A percentile compares a stretch with the other conserved stretches of the same genome.
These are phyloP conservation scores for Wickerhamomyces chambardii DNA, from an alignment of 805 yeast genomes.

Conservation along the genomic window DNA sequence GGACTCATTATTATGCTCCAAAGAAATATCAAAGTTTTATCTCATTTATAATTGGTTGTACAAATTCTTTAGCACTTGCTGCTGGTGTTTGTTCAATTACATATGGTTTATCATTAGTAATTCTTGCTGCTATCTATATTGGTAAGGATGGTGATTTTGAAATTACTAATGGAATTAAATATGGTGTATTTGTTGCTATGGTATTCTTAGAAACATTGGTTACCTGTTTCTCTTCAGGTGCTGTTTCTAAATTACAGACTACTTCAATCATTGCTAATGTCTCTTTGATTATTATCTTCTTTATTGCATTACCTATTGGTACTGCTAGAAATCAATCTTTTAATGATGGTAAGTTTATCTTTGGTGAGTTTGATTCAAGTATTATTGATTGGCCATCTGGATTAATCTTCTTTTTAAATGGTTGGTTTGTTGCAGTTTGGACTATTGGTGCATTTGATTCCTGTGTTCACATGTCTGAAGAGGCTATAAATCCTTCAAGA, in stretches of 20 bases:
- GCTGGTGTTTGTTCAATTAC: slow-evolving; percentile 57
- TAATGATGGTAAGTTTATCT: slow-evolving; percentile 44
- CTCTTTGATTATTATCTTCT: slow-evolving; percentile 37
- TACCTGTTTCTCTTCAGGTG: slow-evolving; percentile 44
- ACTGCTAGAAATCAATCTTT: slow-evolving; percentile 28
- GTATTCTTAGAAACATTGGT: slow-evolving; percentile 37
- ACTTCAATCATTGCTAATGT: slow-evolving; percentile 44
- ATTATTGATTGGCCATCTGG: slow-evolving; percentile 49
- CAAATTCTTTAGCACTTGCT: slow-evolving; percentile 53
- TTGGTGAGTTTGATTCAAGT: slow-evolving; percentile 38
- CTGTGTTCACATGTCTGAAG: slow-evolving; percentile 67
- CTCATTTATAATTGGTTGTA: slow-evolving; percentile 52
- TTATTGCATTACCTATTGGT: slow-evolving; percentile 59
- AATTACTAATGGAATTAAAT: slow-evolving; percentile 40
- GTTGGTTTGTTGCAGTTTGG: slow-evolving; percentile 66
- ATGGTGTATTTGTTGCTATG: slow-evolving; percentile 57
- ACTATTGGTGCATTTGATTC: slow-evolving; percentile 69
- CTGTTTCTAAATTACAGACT: slow-evolving; percentile 47
- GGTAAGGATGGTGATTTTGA: slow-evolving; percentile 40
- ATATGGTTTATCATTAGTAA: slow-evolving; percentile 52
- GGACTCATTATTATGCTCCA: slow-evolving; percentile 59
- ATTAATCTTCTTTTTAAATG: slow-evolving; percentile 40
- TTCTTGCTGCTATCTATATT: slow-evolving; percentile 45
- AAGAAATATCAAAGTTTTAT: slow-evolving; percentile 34
- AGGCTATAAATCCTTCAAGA: slow-evolving; percentile 50